A percentile compares a stretch with the other conserved stretches of the same genome.
Conservation (phyloP, 257 asterid species). For the Parsonsia alboflavescens region DNA sequence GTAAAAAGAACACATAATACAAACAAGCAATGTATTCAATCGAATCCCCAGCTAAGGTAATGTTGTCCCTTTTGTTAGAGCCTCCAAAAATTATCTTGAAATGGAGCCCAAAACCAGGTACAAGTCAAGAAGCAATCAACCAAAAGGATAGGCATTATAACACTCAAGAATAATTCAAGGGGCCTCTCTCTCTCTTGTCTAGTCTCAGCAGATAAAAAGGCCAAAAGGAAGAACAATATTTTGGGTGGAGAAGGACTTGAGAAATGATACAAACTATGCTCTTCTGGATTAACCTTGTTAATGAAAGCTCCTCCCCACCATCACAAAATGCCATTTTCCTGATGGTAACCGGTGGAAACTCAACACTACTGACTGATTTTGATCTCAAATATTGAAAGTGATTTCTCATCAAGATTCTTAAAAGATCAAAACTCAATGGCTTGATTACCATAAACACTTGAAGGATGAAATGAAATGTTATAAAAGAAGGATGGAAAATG, state of each 20-base stretch:
- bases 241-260: slow-evolving; percentile 1
- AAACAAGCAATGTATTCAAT: slow-evolving; percentile 33
- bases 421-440: not conserved
- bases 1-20: slow-evolving; percentile 21
- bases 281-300: not conserved
- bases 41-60: slow-evolving; percentile 45
- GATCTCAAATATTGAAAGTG: not conserved
- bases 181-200: slow-evolving; percentile 19
- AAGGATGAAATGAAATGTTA: no score
- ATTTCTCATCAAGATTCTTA: not conserved
- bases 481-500: no score
- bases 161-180: slow-evolving; percentile 16
- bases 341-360: not conserved
- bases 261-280: slow-evolving; percentile 7
- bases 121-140: slow-evolving; percentile 30
- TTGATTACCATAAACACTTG: not conserved
- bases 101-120: slow-evolving; percentile 50
- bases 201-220: slow-evolving; percentile 6
- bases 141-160: slow-evolving; percentile 22
- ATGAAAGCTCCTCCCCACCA: slow-evolving; percentile 1
- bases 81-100: slow-evolving; percentile 35
- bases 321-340: not conserved
- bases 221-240: not conserved
- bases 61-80: slow-evolving; percentile 35
- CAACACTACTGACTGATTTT: not conserved